Base-by-base conservation (phyloP, 495 filamentous ascomycete species). In the Aspergillus haitiensis region DNA sequence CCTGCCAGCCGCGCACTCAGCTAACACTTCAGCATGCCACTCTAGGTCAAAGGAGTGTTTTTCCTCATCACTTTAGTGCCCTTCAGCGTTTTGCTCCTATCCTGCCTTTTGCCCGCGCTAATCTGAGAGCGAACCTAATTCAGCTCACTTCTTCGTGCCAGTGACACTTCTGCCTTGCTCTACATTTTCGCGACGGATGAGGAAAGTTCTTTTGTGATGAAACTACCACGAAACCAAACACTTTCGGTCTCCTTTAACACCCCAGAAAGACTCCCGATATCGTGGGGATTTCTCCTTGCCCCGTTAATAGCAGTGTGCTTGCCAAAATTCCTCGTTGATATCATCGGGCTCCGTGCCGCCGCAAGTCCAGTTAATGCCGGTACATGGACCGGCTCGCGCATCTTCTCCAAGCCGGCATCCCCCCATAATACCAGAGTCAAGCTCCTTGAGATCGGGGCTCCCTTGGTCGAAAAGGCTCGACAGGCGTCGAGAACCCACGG, bases 231-330 rank as follows among this genome's bases (percentile, higher is more conserved):
- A n/a, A 45, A 6, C 15, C 47, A 13, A 56, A 36, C 52, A 5
- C 49, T 69, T 21, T 45, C 62, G 15, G 40, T 15, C 15, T 61
- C 67, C 34, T 69, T 69, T 16, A 64, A 69, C 56, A 69, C 62
- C 39, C 59, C 62, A 7, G 49, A 59, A n/a, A 47, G 62, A n/a
- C 67, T 69, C 18, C 59, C 67, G 4, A 69, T 69, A 27, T 69
- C 67, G 12, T 69, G 62, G 67, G 57, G 11, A 0, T 69, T 57
- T 46, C 62, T 69, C 39, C 67, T 67, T 0, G 53, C 27, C 35
- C 67, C 67, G 0, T 37, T 69, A 16, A 39, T 67, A 12, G 61
- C 62, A 1, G 62, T 48, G 4, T 58, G 55, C 33, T 51, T 67
- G 18, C 67, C 64, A 0, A 67, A 59, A 6, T 61, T 52, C 7